phyloP scores from a whole-genome alignment of 2,329 filamentous ascomycete species.

The Colletotrichum viniferum region DNA sequence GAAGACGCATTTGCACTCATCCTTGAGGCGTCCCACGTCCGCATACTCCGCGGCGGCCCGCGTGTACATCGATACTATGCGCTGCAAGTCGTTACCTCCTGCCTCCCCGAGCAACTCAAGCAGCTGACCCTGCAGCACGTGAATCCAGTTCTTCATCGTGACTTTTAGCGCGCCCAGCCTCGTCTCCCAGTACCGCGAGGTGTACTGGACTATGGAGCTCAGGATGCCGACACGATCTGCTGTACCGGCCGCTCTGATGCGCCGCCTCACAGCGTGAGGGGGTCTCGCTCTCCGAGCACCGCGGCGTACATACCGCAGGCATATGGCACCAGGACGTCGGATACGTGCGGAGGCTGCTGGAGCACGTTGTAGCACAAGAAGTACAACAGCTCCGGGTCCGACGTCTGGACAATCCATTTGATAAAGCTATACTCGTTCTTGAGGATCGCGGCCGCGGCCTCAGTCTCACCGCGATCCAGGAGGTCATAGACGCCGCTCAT shows the following conservation, averaged over 20 bases:
- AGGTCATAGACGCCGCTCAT: background rate
- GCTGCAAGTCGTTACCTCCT: background rate
- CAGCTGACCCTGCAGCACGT: background rate
- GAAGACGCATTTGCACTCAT: background rate
- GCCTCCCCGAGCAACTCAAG: background rate
- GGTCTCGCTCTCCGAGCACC: background rate
- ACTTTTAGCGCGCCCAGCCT: background rate
- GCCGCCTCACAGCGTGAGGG: background rate
- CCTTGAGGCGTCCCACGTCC: background rate
- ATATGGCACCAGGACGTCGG: background rate
- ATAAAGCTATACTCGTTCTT: background rate
- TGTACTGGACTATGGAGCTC: background rate
- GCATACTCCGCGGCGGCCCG: background rate
- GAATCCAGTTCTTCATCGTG: background rate
- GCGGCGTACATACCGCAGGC: background rate
- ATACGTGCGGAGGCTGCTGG: background rate
- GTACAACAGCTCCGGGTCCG: background rate
- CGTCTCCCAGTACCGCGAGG: background rate
- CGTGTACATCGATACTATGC: background rate
- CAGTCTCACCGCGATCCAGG: accelerated
- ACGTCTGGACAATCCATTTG: background rate
- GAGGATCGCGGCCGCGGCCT: background rate
- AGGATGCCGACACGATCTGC: background rate
- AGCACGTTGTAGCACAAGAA: background rate
- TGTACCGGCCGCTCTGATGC: accelerated